A percentile compares a stretch with the other conserved stretches of the same genome.
Evolutionary conservation across 1,284 basidiomycete genomes (phyloP).

Genomic region (Moniliophthora roreri): DNA sequence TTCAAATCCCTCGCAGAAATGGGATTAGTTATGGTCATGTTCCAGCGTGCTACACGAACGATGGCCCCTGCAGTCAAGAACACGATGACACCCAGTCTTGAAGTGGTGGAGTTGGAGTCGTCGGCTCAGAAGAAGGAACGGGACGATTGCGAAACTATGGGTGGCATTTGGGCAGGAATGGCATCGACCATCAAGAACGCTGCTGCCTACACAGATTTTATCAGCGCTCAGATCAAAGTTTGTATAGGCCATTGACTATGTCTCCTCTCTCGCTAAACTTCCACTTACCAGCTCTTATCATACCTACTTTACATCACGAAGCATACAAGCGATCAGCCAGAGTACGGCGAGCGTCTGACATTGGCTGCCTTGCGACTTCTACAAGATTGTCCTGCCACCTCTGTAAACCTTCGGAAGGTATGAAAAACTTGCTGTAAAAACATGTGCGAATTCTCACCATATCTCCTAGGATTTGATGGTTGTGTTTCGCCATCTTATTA

Average conservation of each 20-base stretch:
- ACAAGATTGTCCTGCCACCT: slow-evolving; percentile 91
- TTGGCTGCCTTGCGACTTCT: slow-evolving; percentile 83
- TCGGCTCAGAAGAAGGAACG: slow-evolving; percentile 87
- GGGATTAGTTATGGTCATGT: slow-evolving; percentile 90
- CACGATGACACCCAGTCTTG: slow-evolving; percentile 76
- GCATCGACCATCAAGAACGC: slow-evolving; percentile 77
- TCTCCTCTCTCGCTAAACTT: not conserved
- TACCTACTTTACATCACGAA: slow-evolving; percentile 92
- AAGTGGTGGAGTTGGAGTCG: slow-evolving; percentile 78
- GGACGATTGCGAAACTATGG: slow-evolving; percentile 78
- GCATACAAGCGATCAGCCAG: slow-evolving; percentile 67
- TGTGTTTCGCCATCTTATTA: slow-evolving; percentile 90
- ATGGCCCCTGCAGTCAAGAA: slow-evolving; percentile 64
- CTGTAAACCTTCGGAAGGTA: slow-evolving; percentile 80
- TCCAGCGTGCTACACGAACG: slow-evolving; percentile 60
- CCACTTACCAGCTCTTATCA: slow-evolving; percentile 76
- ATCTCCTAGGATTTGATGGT: slow-evolving; percentile 82
- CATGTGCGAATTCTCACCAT: not conserved
- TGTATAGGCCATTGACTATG: slow-evolving; percentile 10
- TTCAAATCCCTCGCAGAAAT: slow-evolving; percentile 97
- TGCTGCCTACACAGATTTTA: slow-evolving; percentile 84
- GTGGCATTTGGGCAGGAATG: slow-evolving; percentile 84
- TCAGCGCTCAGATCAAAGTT: slow-evolving; percentile 93
- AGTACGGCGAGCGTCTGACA: slow-evolving; percentile 84
- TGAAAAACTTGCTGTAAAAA: not conserved